Evolutionary conservation across 1,284 basidiomycete species (phyloP), one percentile per base, ranked within the genome.

Genomic region (Inonotus hispidus): DNA sequence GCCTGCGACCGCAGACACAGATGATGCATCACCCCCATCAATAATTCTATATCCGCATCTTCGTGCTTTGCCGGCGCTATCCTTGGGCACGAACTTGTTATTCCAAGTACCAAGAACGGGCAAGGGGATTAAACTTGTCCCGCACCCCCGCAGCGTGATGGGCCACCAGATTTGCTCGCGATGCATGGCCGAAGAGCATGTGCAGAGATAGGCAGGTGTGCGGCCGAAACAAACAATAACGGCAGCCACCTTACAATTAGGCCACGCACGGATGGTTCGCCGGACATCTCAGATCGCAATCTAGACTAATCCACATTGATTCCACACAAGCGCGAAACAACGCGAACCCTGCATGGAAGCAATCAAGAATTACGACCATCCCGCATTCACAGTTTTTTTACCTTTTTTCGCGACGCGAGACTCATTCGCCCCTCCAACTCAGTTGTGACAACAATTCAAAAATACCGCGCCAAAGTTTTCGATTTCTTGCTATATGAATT

Each of bases 121-220:
- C 11, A 52, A 52, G 16, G 50, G 32, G 50, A 52, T n/a, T 19
- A 35, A 52, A 1, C 19, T 52, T 35, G 13, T 16, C 32, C 50
- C 32, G 50, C 50, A 19, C n/a, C n/a, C n/a, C n/a, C n/a, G n/a
- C 23, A 50, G 13, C 23, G 49, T 52, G 50, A 52, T 52, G 50
- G 50, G 50, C 50, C 50, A 52, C 50, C 27, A 52, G 50, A 52
- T 52, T 52, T 27, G 29, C 50, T 52, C 50, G 8, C 27, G 27
- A 52, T 52, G 29, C 21, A 23, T 16, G 11, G 25, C n/a, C 45
- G 45, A 25, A 25, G 49, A 27, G 25, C n/a, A 32, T 32, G 32
- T 32, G 32, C 32, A 3, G 32, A 32, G 8, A 32, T 32, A 8
- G 32, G 32, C 8, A 8, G 8, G 25, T 10, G 1, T 35, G 50